These are phyloP conservation scores for Ascoidea tarda DNA, from an alignment of 805 yeast species.

Conservation along the genomic window DNA sequence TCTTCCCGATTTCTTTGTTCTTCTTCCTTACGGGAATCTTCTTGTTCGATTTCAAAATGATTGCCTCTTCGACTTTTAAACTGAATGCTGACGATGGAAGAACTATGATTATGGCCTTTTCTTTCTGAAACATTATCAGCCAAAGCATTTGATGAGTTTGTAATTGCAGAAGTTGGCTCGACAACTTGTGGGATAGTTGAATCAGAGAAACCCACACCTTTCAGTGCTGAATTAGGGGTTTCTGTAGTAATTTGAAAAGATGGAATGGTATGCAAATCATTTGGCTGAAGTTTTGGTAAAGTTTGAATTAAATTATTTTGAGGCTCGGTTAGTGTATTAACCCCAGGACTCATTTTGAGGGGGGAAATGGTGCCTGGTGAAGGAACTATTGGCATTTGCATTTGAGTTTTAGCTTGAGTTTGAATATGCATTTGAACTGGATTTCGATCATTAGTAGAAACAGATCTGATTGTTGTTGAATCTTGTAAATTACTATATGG, in stretches of 20 bases:
- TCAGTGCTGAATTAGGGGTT: neutral
- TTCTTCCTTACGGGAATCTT: constrained; percentile 14
- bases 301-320: neutral
- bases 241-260: neutral
- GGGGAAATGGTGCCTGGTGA: neutral
- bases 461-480: too few relatives aligned
- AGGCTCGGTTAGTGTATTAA: neutral
- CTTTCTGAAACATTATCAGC: neutral
- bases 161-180: constrained; percentile 2
- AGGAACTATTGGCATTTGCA: too few relatives aligned
- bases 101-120: constrained; percentile 5
- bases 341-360: neutral
- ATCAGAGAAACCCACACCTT: neutral
- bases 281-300: neutral
- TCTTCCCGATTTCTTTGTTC: constrained; percentile 5
- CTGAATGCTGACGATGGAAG: constrained; percentile 1
- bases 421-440: too few relatives aligned
- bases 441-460: too few relatives aligned
- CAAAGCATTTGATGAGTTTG: constrained; percentile 1
- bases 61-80: constrained; percentile 5
- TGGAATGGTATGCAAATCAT: constrained; percentile 1
- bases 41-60: constrained; percentile 1
- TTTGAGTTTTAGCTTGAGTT: too few relatives aligned
- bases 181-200: neutral
- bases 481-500: too few relatives aligned